Evolutionary conservation across 257 asterid genomes (phyloP).

Genomic region (Scutellaria barbata): DNA sequence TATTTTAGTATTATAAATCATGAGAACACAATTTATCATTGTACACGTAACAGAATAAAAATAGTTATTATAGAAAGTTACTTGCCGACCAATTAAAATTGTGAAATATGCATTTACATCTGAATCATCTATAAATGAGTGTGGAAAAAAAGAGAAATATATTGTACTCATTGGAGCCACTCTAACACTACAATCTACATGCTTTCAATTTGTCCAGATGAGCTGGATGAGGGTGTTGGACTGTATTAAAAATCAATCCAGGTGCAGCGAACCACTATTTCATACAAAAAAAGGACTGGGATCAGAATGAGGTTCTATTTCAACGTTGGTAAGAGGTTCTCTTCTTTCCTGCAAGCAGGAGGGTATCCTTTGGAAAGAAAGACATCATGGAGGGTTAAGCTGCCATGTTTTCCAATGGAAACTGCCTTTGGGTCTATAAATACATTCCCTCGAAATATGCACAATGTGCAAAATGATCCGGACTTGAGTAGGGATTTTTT

Average conservation of each 20-base stretch:
- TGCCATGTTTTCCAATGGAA: slow-evolving; percentile 39
- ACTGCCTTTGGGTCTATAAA: slow-evolving; percentile 37
- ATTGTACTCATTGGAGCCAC: slow-evolving; percentile 20
- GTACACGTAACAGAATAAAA: neutral
- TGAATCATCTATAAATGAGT: slow-evolving; percentile 16
- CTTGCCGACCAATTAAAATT: slow-evolving; percentile 14
- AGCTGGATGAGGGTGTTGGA: slow-evolving; percentile 53
- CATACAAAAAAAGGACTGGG: slow-evolving; percentile 34
- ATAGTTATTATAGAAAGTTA: slow-evolving; percentile 5
- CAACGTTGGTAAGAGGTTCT: slow-evolving; percentile 35
- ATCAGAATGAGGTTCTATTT: slow-evolving; percentile 37
- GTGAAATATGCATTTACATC: slow-evolving; percentile 6
- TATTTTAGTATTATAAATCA: neutral
- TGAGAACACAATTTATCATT: slow-evolving; percentile 15
- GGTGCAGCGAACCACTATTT: slow-evolving; percentile 38
- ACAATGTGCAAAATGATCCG: slow-evolving; percentile 45
- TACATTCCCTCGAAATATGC: slow-evolving; percentile 46
- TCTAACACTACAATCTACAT: slow-evolving; percentile 21
- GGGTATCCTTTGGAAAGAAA: slow-evolving; percentile 45
- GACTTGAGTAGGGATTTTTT: slow-evolving; percentile 76
- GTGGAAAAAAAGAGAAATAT: slow-evolving; percentile 7
- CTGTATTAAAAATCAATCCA: slow-evolving; percentile 42
- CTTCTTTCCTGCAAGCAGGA: slow-evolving; percentile 37
- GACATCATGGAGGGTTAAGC: slow-evolving; percentile 41
- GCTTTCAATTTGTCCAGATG: slow-evolving; percentile 53